A percentile compares a stretch with the other conserved stretches of the same genome.
Evolutionary conservation across 2,329 filamentous ascomycete genomes (phyloP).

Genomic region (Cyphellophora attinorum): DNA sequence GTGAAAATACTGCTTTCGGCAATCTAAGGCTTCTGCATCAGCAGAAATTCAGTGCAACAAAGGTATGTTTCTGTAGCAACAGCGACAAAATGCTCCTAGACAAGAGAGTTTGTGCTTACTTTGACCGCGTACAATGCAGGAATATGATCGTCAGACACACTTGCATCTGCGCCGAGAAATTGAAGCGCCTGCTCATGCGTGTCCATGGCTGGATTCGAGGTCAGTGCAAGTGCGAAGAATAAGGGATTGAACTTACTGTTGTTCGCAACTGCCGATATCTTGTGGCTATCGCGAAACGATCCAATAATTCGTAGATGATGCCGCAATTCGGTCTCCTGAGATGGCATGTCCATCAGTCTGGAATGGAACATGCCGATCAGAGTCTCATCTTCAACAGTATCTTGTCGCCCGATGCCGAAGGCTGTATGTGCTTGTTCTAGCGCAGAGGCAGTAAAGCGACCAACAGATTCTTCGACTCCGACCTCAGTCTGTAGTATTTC

Average conservation of each 20-base stretch:
- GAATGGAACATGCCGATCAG: slow-evolving; percentile 55
- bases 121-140: slow-evolving; percentile 48
- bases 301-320: slow-evolving; percentile 52
- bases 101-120: no score
- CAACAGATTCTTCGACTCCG: slow-evolving; percentile 48
- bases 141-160: slow-evolving; percentile 48
- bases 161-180: slow-evolving; percentile 46
- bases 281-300: slow-evolving; percentile 45
- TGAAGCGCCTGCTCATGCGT: slow-evolving; percentile 55
- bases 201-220: slow-evolving; percentile 41
- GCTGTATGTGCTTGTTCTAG: slow-evolving; percentile 48
- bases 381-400: slow-evolving; percentile 42
- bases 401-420: slow-evolving; percentile 44
- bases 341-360: slow-evolving; percentile 44
- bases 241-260: slow-evolving; percentile 36
- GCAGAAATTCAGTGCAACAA: no score
- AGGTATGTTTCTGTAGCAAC: no score
- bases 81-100: no score
- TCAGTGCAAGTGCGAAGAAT: slow-evolving; percentile 1
- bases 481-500: slow-evolving; percentile 50
- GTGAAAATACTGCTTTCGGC: slow-evolving; percentile 41
- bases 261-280: slow-evolving; percentile 49
- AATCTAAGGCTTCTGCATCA: no score
- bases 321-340: slow-evolving; percentile 47
- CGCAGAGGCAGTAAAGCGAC: slow-evolving; percentile 47